Evolutionary conservation across 2,329 filamentous ascomycete genomes (phyloP).

Genomic region (Paraphaeosphaeria minitans): DNA sequence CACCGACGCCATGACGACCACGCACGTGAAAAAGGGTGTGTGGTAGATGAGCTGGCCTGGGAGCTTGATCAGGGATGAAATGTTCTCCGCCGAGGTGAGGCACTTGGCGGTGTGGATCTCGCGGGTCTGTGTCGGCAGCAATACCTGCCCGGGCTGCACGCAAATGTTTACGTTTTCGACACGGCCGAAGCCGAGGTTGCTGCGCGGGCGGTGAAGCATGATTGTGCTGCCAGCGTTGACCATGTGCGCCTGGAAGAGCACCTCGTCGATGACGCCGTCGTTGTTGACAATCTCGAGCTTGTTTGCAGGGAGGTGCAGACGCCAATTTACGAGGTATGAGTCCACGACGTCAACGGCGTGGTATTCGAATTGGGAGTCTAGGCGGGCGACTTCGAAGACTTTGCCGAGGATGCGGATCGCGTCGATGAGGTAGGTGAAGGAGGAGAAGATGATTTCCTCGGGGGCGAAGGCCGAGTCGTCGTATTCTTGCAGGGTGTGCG

Average conservation of each 20-base stretch:
- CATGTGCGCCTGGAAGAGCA: constrained; percentile 91
- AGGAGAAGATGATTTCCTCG: constrained; percentile 75
- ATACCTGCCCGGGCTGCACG: constrained; percentile 60
- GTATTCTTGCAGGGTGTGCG: constrained; percentile 70
- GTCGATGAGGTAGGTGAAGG: constrained; percentile 83
- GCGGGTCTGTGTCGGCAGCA: constrained; percentile 58
- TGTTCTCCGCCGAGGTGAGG: constrained; percentile 76
- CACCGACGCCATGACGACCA: constrained; percentile 47
- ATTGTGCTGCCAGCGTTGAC: constrained; percentile 57
- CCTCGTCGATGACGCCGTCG: constrained; percentile 74
- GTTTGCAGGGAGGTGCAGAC: constrained; percentile 73
- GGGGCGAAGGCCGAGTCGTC: constrained; percentile 76
- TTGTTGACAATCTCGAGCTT: constrained; percentile 73
- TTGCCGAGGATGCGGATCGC: constrained; percentile 78
- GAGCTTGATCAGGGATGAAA: constrained; percentile 75
- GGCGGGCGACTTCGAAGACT: constrained; percentile 63
- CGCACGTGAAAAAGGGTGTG: constrained; percentile 54
- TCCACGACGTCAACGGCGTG: constrained; percentile 61
- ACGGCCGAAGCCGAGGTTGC: constrained; percentile 44
- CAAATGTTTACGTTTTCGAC: constrained; percentile 62
- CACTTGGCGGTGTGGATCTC: constrained; percentile 78
- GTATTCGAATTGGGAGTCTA: constrained; percentile 46
- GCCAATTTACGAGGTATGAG: constrained; percentile 73
- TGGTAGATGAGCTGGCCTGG: constrained; percentile 74
- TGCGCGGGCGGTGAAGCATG: constrained; percentile 51